A percentile compares a stretch with the other conserved stretches of the same genome.
These are phyloP conservation scores for Solanum microdontum DNA, from an alignment of 257 asterid genomes.

Conservation along the genomic window DNA sequence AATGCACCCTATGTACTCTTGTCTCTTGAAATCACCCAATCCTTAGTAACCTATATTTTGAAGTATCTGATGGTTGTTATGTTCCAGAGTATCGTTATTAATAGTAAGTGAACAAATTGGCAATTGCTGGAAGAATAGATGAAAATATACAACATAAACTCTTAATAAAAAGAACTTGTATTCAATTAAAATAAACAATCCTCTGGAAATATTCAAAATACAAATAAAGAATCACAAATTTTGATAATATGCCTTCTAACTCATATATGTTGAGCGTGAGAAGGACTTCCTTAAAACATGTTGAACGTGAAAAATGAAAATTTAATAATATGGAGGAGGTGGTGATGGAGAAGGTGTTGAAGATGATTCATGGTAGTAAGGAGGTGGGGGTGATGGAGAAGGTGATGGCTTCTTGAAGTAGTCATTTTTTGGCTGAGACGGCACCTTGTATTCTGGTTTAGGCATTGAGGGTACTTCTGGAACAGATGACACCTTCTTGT, in stretches of 20 bases:
- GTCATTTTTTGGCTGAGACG: background rate
- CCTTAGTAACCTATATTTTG: too few relatives aligned
- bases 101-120: too few relatives aligned
- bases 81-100: too few relatives aligned
- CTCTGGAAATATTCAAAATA: background rate
- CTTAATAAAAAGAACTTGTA: background rate
- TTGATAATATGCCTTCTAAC: background rate
- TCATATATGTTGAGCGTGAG: background rate
- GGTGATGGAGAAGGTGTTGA: background rate
- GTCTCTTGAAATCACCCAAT: too few relatives aligned
- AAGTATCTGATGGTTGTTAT: background rate
- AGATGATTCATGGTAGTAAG: background rate
- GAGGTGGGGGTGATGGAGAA: background rate
- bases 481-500: background rate
- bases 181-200: background rate
- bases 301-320: background rate
- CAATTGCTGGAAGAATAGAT: too few relatives aligned
- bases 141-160: too few relatives aligned
- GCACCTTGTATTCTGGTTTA: background rate
- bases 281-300: background rate
- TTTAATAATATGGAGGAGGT: background rate
- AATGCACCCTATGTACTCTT: too few relatives aligned
- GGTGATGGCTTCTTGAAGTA: background rate
- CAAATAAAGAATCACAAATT: background rate
- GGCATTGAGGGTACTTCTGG: background rate